These are phyloP conservation scores for Microbotryum lychnidis-dioicae DNA, from an alignment of 1,284 basidiomycete species.

Conservation along the genomic window DNA sequence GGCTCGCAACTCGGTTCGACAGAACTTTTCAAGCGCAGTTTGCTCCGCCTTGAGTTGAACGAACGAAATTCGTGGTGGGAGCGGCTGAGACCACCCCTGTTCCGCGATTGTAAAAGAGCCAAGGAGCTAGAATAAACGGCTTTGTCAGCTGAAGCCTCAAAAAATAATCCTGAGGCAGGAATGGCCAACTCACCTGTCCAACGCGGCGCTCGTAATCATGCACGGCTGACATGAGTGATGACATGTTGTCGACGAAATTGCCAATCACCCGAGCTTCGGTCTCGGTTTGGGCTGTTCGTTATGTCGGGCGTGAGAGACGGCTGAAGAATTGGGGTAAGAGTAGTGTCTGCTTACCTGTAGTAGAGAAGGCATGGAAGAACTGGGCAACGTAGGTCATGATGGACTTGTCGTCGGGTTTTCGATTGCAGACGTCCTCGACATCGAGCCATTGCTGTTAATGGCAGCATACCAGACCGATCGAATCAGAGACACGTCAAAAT, in stretches of 20 bases:
- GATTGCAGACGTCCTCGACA: constrained; percentile 86
- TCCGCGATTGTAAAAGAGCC: constrained; percentile 56
- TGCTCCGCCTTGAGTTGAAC: constrained; percentile 69
- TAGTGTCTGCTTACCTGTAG: constrained; percentile 58
- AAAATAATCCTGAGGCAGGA: neutral
- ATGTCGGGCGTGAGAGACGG: neutral
- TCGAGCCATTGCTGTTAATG: constrained; percentile 73
- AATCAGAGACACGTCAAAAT: neutral
- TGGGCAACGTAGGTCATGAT: constrained; percentile 95
- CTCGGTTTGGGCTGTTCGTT: constrained; percentile 72
- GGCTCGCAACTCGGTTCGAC: constrained; percentile 70
- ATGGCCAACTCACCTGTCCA: constrained; percentile 48
- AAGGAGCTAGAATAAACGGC: constrained; percentile 50
- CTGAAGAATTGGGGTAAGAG: neutral
- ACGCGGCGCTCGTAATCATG: constrained; percentile 93
- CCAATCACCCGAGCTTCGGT: constrained; percentile 87
- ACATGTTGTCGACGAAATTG: constrained; percentile 93
- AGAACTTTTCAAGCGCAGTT: constrained; percentile 67
- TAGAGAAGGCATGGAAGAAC: constrained; percentile 95
- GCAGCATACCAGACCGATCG: neutral
- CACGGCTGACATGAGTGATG: constrained; percentile 69
- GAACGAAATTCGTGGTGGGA: constrained; percentile 62
- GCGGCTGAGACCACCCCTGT: constrained; percentile 54
- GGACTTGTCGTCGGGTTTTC: constrained; percentile 83
- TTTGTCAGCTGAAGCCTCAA: neutral